Evolutionary conservation across 768 basidiomycete species (phyloP).

Genomic region (Leccinum broughii): DNA sequence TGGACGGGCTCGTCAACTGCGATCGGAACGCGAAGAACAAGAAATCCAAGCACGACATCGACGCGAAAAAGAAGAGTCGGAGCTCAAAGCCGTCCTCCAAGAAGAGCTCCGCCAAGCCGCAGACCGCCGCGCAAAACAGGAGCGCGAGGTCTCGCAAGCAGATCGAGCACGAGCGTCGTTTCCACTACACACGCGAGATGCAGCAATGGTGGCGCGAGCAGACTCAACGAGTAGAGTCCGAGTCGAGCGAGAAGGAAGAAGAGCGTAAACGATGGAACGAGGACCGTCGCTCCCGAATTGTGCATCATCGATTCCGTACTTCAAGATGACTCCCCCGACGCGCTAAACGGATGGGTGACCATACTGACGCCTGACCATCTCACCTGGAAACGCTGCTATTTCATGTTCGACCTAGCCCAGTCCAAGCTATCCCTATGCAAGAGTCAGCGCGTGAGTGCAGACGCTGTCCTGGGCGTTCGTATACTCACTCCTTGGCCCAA

Average conservation of each 20-base stretch:
- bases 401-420: slow-evolving; percentile 49
- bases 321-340: slow-evolving; percentile 39
- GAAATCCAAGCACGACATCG: slow-evolving; percentile 38
- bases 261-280: slow-evolving; percentile 40
- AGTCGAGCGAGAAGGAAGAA: slow-evolving; percentile 46
- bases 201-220: slow-evolving; percentile 57
- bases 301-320: slow-evolving; percentile 48
- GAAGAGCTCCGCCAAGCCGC: slow-evolving; percentile 41
- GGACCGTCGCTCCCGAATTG: slow-evolving; percentile 40
- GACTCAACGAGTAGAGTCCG: slow-evolving; percentile 43
- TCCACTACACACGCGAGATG: slow-evolving; percentile 50
- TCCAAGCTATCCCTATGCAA: slow-evolving; percentile 48
- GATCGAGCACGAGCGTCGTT: slow-evolving; percentile 46
- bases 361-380: slow-evolving; percentile 54
- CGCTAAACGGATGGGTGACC: slow-evolving; percentile 60
- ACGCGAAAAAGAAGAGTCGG: slow-evolving; percentile 22
- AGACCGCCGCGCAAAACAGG: slow-evolving; percentile 37
- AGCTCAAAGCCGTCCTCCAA: slow-evolving; percentile 42
- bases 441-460: slow-evolving; percentile 46
- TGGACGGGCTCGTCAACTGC: slow-evolving; percentile 41
- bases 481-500: slow-evolving; percentile 18
- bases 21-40: too few species aligned
- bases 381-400: slow-evolving; percentile 65
- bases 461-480: neutral
- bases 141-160: slow-evolving; percentile 44